Evolutionary conservation across 805 yeast species (phyloP), one percentile per base, ranked within the genome.

Genomic region (Ogataea zsoltii): DNA sequence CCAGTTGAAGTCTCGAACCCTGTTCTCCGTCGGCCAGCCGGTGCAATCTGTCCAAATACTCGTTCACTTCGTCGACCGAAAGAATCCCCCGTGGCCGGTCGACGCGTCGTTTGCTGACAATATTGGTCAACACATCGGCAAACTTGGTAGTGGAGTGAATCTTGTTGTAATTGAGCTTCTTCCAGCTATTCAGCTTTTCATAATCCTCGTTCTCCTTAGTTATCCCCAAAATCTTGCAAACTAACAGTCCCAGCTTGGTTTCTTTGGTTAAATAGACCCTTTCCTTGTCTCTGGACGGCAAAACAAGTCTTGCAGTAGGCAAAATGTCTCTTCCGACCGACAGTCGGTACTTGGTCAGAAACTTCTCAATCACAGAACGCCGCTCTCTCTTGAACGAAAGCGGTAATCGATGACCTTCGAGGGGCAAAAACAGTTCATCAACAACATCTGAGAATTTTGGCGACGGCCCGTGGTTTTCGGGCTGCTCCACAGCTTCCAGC

Each of bases 121-220:
- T 66, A 49, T 77, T 70, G 56, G 76, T 67, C 63, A 81, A 64
- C 47, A 77, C 62, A 14, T 70, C 70, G 15, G 77, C 79, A 61
- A 74, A 77, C 52, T 68, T 69, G 3, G 62, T 80, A 53, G 66
- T 76, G 40, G 60, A 65, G 12, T 50, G 54, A 21, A 58, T 33
- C 30, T 46, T 35, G 55, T 65, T 75, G 45, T 60, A 69, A 39
- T 63, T 72, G 49, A 63, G 64, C 40, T 58, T 66, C 53, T 70
- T 81, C 88, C 77, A 78, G 41, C 71, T 63, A 26, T 66, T 50
- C 21, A 82, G 56, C 33, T 70, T 67, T 36, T 66, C 68, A 36
- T 82, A 85, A 44, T 88, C 89, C 2, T 71, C 72, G 7, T 90
- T 79, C 6, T 76, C 76, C 38, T 76, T 75, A 2, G 85, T 79